Evolutionary conservation across 371 early-diverging fungal genomes (phyloP), one percentile per base, ranked within the genome.

Genomic region (Lichtheimia ornata): DNA sequence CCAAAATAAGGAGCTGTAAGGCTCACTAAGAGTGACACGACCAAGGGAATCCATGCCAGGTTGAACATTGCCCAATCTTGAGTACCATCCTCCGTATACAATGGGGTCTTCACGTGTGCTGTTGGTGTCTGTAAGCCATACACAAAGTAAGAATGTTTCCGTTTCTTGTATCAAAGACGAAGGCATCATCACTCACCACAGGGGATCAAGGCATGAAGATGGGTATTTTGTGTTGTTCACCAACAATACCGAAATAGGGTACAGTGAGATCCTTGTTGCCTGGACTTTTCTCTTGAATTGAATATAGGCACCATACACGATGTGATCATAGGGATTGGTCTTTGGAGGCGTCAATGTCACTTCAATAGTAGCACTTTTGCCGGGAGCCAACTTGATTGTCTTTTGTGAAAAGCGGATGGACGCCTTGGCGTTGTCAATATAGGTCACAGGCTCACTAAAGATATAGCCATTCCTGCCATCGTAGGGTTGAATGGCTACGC

Each of bases 201-300:
- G 61, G 61, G 20, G 53, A 24, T 17, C 43, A 41, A 0, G 52
- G 18, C 24, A 53, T 58, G 41, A 63, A 64, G 51, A 71, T 53
- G 20, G 66, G 72, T 25, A 70, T 69, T 20, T 74, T 69, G 50
- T 54, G 47, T 53, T 81, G 58, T 35, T 76, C 65, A 6, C 85
- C 86, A 9, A 35, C 73, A 28, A 82, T 44, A 58, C 84, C 86
- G 49, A 79, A 67, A 66, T 84, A 86, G 27, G 86, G 86, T 3
- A 86, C 59, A 15, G 54, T 50, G 20, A 67, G 41, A 49, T 66
- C 62, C 47, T 53, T 58, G 30, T 4, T 27, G 4, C 25, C 24
- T 17, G n/a, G 40, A 0, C 3, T 1, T 9, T 25, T 40, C 52
- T 57, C 61, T 65, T 63, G 66, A 70, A 64, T 47, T 70, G 61